These are phyloP conservation scores for Boletus eberwhitei DNA, from an alignment of 768 basidiomycete species.

Conservation along the genomic window DNA sequence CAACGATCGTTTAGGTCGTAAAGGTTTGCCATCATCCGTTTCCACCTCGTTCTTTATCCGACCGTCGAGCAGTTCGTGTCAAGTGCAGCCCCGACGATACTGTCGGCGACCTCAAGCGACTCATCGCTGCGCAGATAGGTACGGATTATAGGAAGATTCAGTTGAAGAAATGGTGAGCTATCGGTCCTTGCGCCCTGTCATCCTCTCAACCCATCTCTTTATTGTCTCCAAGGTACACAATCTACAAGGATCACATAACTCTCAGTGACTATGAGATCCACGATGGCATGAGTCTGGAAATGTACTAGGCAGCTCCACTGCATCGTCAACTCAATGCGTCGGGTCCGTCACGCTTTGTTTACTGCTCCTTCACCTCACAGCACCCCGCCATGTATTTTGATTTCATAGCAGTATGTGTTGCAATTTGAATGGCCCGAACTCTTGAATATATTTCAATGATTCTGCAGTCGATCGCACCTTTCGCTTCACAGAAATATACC, in stretches of 20 bases:
- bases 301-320: constrained; percentile 54
- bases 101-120: constrained; percentile 94
- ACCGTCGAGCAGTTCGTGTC: constrained; percentile 68
- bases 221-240: constrained; percentile 68
- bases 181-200: not conserved
- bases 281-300: constrained; percentile 90
- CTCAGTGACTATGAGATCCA: constrained; percentile 90
- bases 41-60: not conserved
- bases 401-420: constrained; percentile 12
- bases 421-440: not conserved
- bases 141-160: constrained; percentile 83
- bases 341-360: not conserved
- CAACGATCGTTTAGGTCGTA: constrained; percentile 91
- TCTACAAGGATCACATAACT: constrained; percentile 95
- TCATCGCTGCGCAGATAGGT: constrained; percentile 95
- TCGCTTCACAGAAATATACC: not conserved
- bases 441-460: not conserved
- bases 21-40: constrained; percentile 51
- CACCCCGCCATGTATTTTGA: constrained; percentile 5
- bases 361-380: not conserved
- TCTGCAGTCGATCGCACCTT: not conserved
- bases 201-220: not conserved
- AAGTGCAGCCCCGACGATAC: constrained; percentile 96
- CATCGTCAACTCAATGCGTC: constrained; percentile 1
- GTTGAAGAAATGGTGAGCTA: constrained; percentile 90